Evolutionary conservation across 331 rosid species (phyloP).

Genomic region (Acacia pycnantha): DNA sequence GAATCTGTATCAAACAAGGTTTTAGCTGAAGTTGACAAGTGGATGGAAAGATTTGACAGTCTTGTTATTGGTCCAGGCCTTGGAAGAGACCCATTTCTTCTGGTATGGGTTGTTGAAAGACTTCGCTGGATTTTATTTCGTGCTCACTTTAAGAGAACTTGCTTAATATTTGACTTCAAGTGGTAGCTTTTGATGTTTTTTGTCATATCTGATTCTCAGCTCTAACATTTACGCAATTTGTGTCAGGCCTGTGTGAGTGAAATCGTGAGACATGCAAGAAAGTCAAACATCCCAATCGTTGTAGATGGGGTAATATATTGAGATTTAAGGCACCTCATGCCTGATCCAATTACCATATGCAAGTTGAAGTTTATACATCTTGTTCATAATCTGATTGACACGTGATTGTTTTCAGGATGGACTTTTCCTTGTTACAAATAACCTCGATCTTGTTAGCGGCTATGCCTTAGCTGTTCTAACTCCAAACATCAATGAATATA

Average conservation of each 20-base stretch:
- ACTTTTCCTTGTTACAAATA: conserved; percentile 76
- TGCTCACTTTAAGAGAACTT: conserved; percentile 8
- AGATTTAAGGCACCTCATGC: conserved; percentile 2
- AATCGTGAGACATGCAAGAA: conserved; percentile 76
- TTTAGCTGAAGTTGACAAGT: conserved; percentile 77
- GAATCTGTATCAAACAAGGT: conserved; percentile 44
- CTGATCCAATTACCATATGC: neutral
- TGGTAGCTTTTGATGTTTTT: neutral
- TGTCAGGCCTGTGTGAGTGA: conserved; percentile 73
- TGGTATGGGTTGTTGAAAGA: conserved; percentile 47
- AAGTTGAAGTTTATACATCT: conserved; percentile 4
- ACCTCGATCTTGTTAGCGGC: conserved; percentile 72
- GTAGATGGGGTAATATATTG: conserved; percentile 69
- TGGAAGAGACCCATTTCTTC: conserved; percentile 91
- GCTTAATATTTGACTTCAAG: conserved; percentile 3
- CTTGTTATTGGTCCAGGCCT: conserved; percentile 98
- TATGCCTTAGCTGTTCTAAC: conserved; percentile 84
- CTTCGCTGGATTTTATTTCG: conserved; percentile 12
- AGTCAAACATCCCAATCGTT: conserved; percentile 63
- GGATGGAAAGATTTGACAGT: conserved; percentile 89
- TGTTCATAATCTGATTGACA: neutral
- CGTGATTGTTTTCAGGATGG: conserved; percentile 63
- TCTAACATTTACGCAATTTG: conserved; percentile 29
- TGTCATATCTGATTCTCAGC: conserved; percentile 22
- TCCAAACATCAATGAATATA: conserved; percentile 83